phyloP scores from a whole-genome alignment of 345 rosid species.

The Gossypium stocksii region DNA sequence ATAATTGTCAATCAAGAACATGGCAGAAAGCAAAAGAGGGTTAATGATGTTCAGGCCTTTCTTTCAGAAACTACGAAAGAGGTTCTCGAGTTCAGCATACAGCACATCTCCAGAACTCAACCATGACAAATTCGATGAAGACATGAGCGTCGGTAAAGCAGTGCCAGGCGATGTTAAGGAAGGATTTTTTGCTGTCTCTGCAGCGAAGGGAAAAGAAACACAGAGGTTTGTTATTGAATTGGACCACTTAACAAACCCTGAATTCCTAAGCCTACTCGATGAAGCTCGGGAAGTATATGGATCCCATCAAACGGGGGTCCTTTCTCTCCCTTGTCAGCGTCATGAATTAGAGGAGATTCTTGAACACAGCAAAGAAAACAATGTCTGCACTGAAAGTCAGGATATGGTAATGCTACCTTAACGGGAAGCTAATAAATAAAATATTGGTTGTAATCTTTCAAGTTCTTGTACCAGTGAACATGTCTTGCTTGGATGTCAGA shows the following conservation, averaged over 20 bases:
- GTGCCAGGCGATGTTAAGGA: conserved; percentile 11
- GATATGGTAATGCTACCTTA: neutral
- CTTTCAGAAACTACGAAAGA: neutral
- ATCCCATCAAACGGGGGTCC: conserved; percentile 28
- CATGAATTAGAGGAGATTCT: conserved; percentile 28
- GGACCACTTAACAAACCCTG: conserved; percentile 24
- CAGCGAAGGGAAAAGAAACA: conserved; percentile 20
- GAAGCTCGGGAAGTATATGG: conserved; percentile 33
- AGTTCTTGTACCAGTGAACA: neutral
- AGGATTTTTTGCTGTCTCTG: conserved; percentile 11
- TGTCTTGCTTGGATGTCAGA: neutral
- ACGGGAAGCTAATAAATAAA: neutral
- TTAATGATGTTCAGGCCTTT: conserved; percentile 4
- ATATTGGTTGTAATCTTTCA: neutral
- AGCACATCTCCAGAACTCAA: neutral
- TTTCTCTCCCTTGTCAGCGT: conserved; percentile 30
- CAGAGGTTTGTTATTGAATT: conserved; percentile 26
- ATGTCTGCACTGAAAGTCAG: neutral
- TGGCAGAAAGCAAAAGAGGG: conserved; percentile 6
- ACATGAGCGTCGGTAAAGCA: neutral
- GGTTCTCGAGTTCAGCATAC: neutral
- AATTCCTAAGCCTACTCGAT: conserved; percentile 29
- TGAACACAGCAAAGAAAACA: neutral
- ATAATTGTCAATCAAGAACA: neutral
- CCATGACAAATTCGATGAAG: neutral